phyloP scores from a whole-genome alignment of 2,329 filamentous ascomycete species.

The Exophiala sideris region DNA sequence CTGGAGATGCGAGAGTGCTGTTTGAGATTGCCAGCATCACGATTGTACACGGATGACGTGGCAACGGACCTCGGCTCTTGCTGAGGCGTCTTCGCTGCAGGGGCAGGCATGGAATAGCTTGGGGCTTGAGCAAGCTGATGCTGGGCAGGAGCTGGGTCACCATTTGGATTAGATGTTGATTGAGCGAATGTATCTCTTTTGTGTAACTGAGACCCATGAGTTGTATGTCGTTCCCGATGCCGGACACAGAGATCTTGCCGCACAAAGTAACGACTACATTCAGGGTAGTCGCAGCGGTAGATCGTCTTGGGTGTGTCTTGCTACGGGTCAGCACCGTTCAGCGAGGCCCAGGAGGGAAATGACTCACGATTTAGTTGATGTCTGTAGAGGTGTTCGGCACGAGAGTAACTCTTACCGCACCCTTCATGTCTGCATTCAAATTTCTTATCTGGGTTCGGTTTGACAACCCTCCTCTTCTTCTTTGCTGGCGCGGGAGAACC shows the following conservation, averaged over 20 bases:
- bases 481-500: constrained; percentile 29
- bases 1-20: constrained; percentile 11
- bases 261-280: constrained; percentile 87
- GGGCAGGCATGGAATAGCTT: constrained; percentile 36
- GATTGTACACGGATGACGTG: background rate
- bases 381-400: constrained; percentile 93
- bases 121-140: constrained; percentile 22
- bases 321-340: background rate
- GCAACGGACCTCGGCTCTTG: constrained; percentile 6
- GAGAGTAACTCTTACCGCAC: constrained; percentile 93
- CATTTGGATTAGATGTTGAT: constrained; percentile 16
- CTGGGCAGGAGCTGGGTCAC: constrained; percentile 19
- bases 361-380: constrained; percentile 88
- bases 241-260: constrained; percentile 87
- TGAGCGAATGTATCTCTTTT: constrained; percentile 47
- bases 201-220: constrained; percentile 52
- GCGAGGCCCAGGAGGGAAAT: constrained; percentile 3
- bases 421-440: constrained; percentile 81
- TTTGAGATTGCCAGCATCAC: constrained; percentile 5
- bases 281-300: constrained; percentile 87
- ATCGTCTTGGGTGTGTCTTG: constrained; percentile 89
- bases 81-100: constrained; percentile 19
- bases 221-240: constrained; percentile 76
- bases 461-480: constrained; percentile 45
- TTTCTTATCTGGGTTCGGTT: constrained; percentile 47